phyloP scores from a whole-genome alignment of 805 yeast species.

The Pichia eremophila region DNA sequence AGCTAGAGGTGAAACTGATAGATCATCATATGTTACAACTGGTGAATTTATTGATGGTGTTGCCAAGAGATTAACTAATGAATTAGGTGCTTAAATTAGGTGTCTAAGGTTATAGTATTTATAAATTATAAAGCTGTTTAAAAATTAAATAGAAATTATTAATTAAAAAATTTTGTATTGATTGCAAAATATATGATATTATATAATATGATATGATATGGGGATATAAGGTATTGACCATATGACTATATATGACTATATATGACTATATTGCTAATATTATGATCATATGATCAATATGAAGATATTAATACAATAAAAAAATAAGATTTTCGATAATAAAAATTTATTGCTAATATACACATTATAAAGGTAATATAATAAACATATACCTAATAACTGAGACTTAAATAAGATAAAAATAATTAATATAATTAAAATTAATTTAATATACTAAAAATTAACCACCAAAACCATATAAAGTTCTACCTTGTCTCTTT shows the following conservation, averaged over 20 bases:
- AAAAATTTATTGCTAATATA: background rate
- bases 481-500: slow-evolving; percentile 99
- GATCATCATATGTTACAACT: slow-evolving; percentile 78
- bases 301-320: too few relatives aligned
- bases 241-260: too few relatives aligned
- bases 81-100: slow-evolving; percentile 15
- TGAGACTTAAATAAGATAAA: background rate
- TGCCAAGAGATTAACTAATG: slow-evolving; percentile 44
- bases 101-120: too few relatives aligned
- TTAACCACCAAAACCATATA: slow-evolving; percentile 99
- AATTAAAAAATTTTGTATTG: background rate
- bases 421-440: background rate
- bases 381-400: slow-evolving; percentile 7
- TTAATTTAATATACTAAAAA: slow-evolving; percentile 1
- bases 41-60: slow-evolving; percentile 86
- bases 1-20: slow-evolving; percentile 77
- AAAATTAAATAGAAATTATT: background rate
- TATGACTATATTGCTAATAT: too few relatives aligned
- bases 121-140: too few relatives aligned
- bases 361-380: background rate
- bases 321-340: background rate
- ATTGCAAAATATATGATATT: background rate
- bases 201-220: too few relatives aligned
- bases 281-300: too few relatives aligned
- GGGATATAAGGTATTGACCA: too few relatives aligned